A percentile compares a stretch with the other conserved stretches of the same genome.
These are phyloP conservation scores for Talaromyces sp. DNA, from an alignment of 2,329 filamentous ascomycete species.

Conservation along the genomic window DNA sequence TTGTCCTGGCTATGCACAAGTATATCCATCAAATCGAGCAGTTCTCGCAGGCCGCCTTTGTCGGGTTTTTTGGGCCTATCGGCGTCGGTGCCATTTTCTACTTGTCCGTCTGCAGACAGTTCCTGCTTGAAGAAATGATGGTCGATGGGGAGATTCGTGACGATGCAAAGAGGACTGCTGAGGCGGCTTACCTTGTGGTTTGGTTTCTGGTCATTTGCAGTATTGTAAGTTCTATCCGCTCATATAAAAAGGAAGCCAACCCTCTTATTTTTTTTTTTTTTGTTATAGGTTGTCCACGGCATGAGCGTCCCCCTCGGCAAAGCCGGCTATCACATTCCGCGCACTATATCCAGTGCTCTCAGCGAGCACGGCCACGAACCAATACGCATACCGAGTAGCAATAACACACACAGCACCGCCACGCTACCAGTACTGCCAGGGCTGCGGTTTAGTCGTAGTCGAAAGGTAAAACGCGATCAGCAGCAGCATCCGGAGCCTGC, in stretches of 20 bases:
- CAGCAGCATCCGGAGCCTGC: constrained; percentile 6
- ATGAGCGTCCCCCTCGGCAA: constrained; percentile 68
- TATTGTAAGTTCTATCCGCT: constrained; percentile 55
- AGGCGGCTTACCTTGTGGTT: constrained; percentile 67
- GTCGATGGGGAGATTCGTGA: constrained; percentile 57
- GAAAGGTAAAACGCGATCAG: constrained; percentile 17
- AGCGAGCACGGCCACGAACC: constrained; percentile 31
- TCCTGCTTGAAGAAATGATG: constrained; percentile 53
- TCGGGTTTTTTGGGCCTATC: constrained; percentile 90
- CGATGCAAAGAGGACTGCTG: constrained; percentile 62
- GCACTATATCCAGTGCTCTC: constrained; percentile 41
- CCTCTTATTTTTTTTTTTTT: neutral
- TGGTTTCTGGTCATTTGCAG: constrained; percentile 86
- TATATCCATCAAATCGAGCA: constrained; percentile 76
- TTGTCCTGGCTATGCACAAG: constrained; percentile 68
- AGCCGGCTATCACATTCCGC: constrained; percentile 43
- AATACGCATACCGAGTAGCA: constrained; percentile 23
- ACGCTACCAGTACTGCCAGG: constrained; percentile 15
- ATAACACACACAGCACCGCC: constrained; percentile 31
- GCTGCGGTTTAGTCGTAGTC: constrained; percentile 18
- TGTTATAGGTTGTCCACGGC: constrained; percentile 67
- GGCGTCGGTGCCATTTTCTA: constrained; percentile 90
- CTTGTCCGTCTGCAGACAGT: constrained; percentile 74
- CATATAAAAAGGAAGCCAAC: neutral
- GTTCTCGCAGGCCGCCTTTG: constrained; percentile 70